These are phyloP conservation scores for Neckera pumila DNA, from an alignment of 225 moss, liverwort and hornwort species.

Conservation along the genomic window DNA sequence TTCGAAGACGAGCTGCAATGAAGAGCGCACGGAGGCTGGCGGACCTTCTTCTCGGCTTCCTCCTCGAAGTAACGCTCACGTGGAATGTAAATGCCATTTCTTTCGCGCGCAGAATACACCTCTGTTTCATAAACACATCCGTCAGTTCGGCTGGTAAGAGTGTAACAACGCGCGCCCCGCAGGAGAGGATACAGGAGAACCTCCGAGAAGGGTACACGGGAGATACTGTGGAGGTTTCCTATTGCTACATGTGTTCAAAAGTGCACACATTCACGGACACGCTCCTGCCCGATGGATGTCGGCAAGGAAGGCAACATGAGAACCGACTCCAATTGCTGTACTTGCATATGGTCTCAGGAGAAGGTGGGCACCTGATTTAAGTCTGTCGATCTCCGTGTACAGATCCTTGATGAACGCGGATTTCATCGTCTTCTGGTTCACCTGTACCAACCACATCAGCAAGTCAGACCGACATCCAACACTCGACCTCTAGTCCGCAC, in stretches of 20 bases:
- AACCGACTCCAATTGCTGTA: not conserved
- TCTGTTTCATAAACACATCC: constrained; percentile 19
- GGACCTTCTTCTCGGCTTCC: constrained; percentile 92
- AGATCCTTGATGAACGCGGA: constrained; percentile 93
- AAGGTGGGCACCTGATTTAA: constrained; percentile 59
- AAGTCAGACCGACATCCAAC: not conserved
- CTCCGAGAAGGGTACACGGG: not conserved
- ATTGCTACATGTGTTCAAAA: too few species aligned
- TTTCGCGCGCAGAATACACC: constrained; percentile 89
- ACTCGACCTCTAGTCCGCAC: too few species aligned
- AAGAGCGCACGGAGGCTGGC: not conserved
- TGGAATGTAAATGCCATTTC: constrained; percentile 92
- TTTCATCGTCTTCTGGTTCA: constrained; percentile 96
- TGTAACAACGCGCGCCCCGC: not conserved
- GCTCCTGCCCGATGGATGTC: not conserved
- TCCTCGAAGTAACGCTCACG: constrained; percentile 91
- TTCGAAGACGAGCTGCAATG: not conserved
- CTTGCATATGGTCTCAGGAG: not conserved
- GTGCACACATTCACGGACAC: not conserved
- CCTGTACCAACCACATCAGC: constrained; percentile 19
- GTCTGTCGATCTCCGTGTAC: constrained; percentile 77
- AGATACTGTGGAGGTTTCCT: not conserved
- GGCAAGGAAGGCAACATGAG: not conserved
- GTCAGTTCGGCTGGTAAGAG: not conserved
- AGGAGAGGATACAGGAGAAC: not conserved